These are phyloP conservation scores for Platanthera zijinensis DNA, from an alignment of 106 monocot species.

Conservation along the genomic window DNA sequence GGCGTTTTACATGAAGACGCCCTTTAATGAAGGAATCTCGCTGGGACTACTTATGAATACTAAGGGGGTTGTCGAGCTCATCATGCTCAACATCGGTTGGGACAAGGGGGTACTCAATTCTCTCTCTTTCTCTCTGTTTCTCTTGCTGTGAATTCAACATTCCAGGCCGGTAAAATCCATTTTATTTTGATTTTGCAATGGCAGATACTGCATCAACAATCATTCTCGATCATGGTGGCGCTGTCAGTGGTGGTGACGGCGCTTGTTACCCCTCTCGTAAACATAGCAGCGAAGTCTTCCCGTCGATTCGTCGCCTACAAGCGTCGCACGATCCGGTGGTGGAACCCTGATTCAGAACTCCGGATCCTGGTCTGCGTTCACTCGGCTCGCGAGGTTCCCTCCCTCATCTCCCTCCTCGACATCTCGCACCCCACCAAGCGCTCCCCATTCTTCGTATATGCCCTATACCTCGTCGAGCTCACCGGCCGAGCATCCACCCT, in stretches of 20 bases:
- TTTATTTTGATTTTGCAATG: too few relatives aligned
- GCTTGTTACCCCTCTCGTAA: constrained; percentile 14
- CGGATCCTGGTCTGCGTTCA: constrained; percentile 24
- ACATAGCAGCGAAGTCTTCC: neutral
- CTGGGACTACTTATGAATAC: constrained; percentile 49
- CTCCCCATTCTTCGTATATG: constrained; percentile 30
- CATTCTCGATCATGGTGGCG: constrained; percentile 17
- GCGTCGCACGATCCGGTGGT: constrained; percentile 20
- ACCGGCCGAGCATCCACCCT: constrained; percentile 30
- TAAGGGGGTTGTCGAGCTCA: constrained; percentile 51
- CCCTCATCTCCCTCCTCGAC: constrained; percentile 28
- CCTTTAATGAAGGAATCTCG: constrained; percentile 24
- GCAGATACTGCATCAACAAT: constrained; percentile 15
- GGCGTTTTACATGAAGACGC: constrained; percentile 23
- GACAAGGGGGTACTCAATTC: constrained; percentile 22
- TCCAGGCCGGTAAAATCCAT: too few relatives aligned
- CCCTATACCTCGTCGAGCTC: constrained; percentile 37
- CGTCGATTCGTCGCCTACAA: constrained; percentile 23
- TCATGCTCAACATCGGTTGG: constrained; percentile 42
- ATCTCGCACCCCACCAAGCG: constrained; percentile 31
- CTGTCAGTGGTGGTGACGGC: constrained; percentile 17
- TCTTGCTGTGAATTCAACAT: too few relatives aligned
- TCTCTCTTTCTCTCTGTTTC: too few relatives aligned
- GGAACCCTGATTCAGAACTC: constrained; percentile 26
- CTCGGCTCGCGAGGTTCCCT: constrained; percentile 19